These are phyloP conservation scores for maize (Zea mays) DNA, from an alignment of 176 grass and related monocot genomes.

Conservation along the genomic window Zm-B73-REFERENCE-NAM-5.0 NC_050102.1:112726001-112726500, in stretches of 20 bases:
- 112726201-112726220: neutral
- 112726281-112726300: neutral
- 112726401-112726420: neutral
- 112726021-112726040: conserved; percentile 37
- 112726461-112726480: neutral
- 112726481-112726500: neutral
- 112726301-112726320: neutral
- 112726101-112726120: neutral
- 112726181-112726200: neutral
- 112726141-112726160: neutral
- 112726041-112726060: neutral
- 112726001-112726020: conserved; percentile 45
- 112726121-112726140: neutral
- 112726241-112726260: neutral
- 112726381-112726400: neutral
- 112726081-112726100: conserved; percentile 20
- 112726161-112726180: neutral
- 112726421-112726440: neutral
- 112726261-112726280: neutral
- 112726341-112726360: neutral
- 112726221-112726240: neutral
- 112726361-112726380: neutral
- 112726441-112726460: neutral
- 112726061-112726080: neutral
- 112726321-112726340: neutral